These are phyloP conservation scores for Ilex paraguariensis DNA, from an alignment of 305 asterid genomes.

Conservation along the genomic window DNA sequence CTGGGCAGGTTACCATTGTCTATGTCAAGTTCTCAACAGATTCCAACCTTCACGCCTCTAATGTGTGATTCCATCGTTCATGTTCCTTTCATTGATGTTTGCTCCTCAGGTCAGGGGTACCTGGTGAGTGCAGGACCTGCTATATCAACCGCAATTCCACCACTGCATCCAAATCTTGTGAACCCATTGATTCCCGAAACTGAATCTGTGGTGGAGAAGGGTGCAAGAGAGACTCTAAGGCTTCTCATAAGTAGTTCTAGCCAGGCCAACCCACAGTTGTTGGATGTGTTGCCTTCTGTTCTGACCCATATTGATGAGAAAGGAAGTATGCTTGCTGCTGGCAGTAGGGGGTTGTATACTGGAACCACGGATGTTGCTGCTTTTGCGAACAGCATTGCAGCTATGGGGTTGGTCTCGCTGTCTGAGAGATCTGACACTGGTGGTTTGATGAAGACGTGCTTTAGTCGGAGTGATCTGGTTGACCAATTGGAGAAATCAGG, in stretches of 20 bases:
- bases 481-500: conserved; percentile 15
- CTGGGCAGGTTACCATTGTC: conserved; percentile 42
- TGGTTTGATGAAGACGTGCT: conserved; percentile 11
- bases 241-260: conserved; percentile 68
- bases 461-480: conserved; percentile 18
- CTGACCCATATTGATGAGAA: conserved; percentile 28
- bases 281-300: conserved; percentile 51
- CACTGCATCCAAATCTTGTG: conserved; percentile 42
- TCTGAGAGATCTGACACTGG: conserved; percentile 28
- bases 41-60: conserved; percentile 69
- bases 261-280: conserved; percentile 47
- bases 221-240: conserved; percentile 84
- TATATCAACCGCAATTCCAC: conserved; percentile 49
- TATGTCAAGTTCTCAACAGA: conserved; percentile 60
- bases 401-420: conserved; percentile 38
- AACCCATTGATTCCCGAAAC: conserved; percentile 54
- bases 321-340: conserved; percentile 39
- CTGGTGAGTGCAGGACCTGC: conserved; percentile 71
- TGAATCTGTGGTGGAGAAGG: conserved; percentile 54
- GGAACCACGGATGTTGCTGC: conserved; percentile 47
- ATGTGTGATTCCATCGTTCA: conserved; percentile 87
- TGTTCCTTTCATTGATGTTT: conserved; percentile 71
- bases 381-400: conserved; percentile 33
- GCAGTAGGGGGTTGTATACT: conserved; percentile 60
- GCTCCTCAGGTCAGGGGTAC: conserved; percentile 94